These are phyloP conservation scores for baker's yeast (Saccharomyces cerevisiae) DNA, from an alignment of 805 yeast species.

Conservation along the genomic window DNA sequence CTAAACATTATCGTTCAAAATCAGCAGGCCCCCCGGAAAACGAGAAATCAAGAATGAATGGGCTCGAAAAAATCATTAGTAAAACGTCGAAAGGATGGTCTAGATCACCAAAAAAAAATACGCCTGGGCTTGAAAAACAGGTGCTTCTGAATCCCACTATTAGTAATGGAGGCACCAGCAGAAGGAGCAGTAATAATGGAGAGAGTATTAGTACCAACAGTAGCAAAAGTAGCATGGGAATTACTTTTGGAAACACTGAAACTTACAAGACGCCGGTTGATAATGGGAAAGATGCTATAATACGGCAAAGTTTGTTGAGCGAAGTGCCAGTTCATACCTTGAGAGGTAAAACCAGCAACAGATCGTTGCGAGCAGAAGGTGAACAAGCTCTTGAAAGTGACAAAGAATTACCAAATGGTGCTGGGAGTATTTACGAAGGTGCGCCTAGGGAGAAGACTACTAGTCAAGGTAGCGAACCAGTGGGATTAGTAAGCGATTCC, in stretches of 20 bases:
- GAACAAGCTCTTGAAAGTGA: neutral
- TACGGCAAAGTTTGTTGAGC: conserved; percentile 6
- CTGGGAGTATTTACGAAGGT: neutral
- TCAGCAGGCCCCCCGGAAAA: conserved; percentile 3
- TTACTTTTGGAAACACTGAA: neutral
- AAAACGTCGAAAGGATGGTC: conserved; percentile 17
- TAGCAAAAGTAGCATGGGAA: neutral
- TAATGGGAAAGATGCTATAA: neutral
- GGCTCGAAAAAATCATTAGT: conserved; percentile 19
- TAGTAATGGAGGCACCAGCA: neutral
- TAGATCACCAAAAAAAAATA: conserved; percentile 11
- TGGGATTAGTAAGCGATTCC: neutral
- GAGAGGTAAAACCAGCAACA: neutral
- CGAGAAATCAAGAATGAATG: conserved; percentile 10
- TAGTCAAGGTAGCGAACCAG: neutral
- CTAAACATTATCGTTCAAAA: neutral
- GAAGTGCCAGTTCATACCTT: conserved; percentile 10
- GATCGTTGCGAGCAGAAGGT: neutral
- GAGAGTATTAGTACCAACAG: neutral
- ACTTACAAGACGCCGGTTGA: conserved; percentile 13
- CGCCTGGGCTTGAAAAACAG: neutral
- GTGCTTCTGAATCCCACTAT: neutral
- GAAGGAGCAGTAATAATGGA: neutral
- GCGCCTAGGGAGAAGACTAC: neutral
- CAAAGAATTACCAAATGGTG: neutral